These are phyloP conservation scores for Aegle marmelos DNA, from an alignment of 345 rosid genomes.

Conservation along the genomic window DNA sequence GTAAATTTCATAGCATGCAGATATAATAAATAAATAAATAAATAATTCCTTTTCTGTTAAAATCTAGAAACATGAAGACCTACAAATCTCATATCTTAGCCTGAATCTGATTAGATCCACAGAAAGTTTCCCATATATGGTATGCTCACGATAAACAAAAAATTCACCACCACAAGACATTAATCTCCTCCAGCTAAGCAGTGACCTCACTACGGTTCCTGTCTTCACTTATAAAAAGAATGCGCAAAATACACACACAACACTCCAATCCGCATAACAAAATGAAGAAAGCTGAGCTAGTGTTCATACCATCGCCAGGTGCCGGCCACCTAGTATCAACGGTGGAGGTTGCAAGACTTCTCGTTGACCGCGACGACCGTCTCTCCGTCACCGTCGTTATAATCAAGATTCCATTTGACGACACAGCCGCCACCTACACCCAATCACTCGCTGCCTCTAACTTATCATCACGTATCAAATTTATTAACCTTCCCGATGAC, in stretches of 20 bases:
- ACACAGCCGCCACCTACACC: not conserved
- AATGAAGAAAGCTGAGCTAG: constrained; percentile 29
- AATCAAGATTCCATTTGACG: constrained; percentile 16
- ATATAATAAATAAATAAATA: no score
- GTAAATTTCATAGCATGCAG: no score
- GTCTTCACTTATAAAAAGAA: not conserved
- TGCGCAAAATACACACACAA: no score
- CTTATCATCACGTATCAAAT: constrained; percentile 26
- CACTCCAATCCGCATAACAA: no score
- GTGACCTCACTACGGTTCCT: not conserved
- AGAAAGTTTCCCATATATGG: no score
- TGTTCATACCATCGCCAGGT: constrained; percentile 49
- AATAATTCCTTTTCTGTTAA: no score
- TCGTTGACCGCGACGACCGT: constrained; percentile 34
- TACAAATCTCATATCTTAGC: no score
- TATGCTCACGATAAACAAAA: no score
- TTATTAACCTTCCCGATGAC: constrained; percentile 28
- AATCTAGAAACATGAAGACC: no score
- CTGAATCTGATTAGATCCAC: no score
- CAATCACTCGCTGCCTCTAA: constrained; percentile 21
- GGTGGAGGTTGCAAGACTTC: constrained; percentile 41
- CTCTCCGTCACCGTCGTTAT: constrained; percentile 48
- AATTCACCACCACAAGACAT: no score
- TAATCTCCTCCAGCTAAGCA: no score
- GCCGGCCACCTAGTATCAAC: constrained; percentile 45